Percentiles rank a stretch among this genome's conserved stretches.
These are phyloP conservation scores for Penicillium sp. DNA, from an alignment of 2,329 filamentous ascomycete species.

Conservation along the genomic window DNA sequence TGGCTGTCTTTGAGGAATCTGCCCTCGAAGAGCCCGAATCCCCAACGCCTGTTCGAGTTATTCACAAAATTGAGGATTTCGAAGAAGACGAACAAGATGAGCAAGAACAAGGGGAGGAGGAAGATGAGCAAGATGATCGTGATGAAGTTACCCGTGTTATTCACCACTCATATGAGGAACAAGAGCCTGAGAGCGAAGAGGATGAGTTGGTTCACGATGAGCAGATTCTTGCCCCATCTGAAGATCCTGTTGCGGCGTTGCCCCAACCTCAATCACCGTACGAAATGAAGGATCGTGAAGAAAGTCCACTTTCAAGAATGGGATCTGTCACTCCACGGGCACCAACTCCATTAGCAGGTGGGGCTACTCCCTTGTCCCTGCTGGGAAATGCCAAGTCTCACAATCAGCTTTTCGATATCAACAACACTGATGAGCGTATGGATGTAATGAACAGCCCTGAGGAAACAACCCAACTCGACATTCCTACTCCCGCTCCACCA, in stretches of 20 bases:
- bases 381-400: slow-evolving; percentile 27
- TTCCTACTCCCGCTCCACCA: slow-evolving; percentile 10
- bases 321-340: slow-evolving; percentile 20
- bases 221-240: slow-evolving; percentile 18
- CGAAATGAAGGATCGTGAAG: slow-evolving; percentile 18
- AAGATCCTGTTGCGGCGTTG: slow-evolving; percentile 11
- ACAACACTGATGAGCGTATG: slow-evolving; percentile 4
- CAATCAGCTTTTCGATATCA: slow-evolving; percentile 22
- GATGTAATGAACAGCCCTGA: slow-evolving; percentile 11
- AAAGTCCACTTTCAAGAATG: slow-evolving; percentile 12
- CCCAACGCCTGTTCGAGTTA: neutral
- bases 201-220: slow-evolving; percentile 22
- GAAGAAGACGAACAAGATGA: neutral
- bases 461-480: slow-evolving; percentile 11
- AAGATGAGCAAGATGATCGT: neutral
- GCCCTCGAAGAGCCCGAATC: neutral
- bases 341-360: slow-evolving; percentile 18
- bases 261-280: slow-evolving; percentile 18
- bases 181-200: slow-evolving; percentile 15
- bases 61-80: neutral
- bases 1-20: neutral
- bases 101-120: neutral
- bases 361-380: slow-evolving; percentile 7
- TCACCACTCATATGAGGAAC: slow-evolving; percentile 11
- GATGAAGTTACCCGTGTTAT: neutral